These are phyloP conservation scores for Chaetoceros muelleri DNA, from an alignment of 108 stramenopile genomes.

Conservation along the genomic window DNA sequence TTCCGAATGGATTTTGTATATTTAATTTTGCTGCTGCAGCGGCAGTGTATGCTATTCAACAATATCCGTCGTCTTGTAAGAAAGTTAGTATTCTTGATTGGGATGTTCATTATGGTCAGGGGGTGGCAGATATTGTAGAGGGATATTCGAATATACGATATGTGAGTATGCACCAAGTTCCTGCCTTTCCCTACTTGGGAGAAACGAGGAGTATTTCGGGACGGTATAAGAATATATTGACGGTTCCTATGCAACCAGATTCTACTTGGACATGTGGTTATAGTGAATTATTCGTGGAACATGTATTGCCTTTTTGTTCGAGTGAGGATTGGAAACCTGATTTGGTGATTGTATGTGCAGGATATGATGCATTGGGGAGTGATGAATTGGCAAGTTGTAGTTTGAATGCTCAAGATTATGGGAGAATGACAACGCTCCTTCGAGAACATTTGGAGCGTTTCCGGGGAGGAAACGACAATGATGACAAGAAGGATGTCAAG, in stretches of 20 bases:
- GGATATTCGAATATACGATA: slow-evolving; percentile 17
- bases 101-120: slow-evolving; percentile 69
- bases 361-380: slow-evolving; percentile 39
- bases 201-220: slow-evolving; percentile 4
- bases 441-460: slow-evolving; percentile 8
- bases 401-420: slow-evolving; percentile 24
- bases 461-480: not conserved
- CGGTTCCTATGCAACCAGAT: slow-evolving; percentile 33
- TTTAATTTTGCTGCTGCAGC: slow-evolving; percentile 52
- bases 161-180: slow-evolving; percentile 36
- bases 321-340: slow-evolving; percentile 25
- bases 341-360: slow-evolving; percentile 36
- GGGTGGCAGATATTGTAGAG: slow-evolving; percentile 36
- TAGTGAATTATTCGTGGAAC: slow-evolving; percentile 10
- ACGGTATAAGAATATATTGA: slow-evolving; percentile 19
- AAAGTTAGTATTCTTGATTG: slow-evolving; percentile 43
- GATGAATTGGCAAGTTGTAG: slow-evolving; percentile 35
- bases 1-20: slow-evolving; percentile 51
- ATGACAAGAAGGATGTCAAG: not conserved
- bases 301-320: slow-evolving; percentile 22
- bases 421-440: slow-evolving; percentile 20
- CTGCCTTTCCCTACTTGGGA: slow-evolving; percentile 45
- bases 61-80: slow-evolving; percentile 3
- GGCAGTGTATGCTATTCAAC: slow-evolving; percentile 19
- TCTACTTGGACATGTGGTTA: slow-evolving; percentile 41